Conservation (phyloP, 2,329 filamentous ascomycete species). For the Monilinia fructicola region DNA sequence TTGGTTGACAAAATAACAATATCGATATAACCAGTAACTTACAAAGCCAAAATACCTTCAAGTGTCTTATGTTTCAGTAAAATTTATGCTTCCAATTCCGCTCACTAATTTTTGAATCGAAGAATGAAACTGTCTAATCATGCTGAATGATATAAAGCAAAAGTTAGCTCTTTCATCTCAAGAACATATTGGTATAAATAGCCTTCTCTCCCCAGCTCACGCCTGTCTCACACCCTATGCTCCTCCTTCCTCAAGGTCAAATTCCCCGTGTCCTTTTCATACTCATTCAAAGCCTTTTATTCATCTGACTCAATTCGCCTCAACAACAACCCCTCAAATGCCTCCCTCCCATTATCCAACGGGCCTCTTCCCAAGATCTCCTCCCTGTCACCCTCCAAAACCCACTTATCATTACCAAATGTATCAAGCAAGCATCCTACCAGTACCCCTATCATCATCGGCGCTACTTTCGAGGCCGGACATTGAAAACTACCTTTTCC, state of each 20-base stretch:
- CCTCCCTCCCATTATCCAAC: constrained; percentile 19
- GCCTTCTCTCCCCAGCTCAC: too few species aligned
- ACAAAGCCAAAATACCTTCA: too few species aligned
- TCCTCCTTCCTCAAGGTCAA: not conserved
- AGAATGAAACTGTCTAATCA: too few species aligned
- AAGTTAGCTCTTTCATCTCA: too few species aligned
- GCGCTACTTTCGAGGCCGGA: constrained; percentile 15
- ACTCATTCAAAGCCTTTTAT: not conserved
- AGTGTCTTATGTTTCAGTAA: too few species aligned
- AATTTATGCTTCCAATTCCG: too few species aligned
- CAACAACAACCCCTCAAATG: not conserved
- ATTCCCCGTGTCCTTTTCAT: not conserved
- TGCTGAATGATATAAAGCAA: too few species aligned
- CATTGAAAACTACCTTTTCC: constrained; percentile 13
- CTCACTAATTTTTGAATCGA: too few species aligned
- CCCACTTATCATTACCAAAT: not conserved
- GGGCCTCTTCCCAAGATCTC: not conserved
- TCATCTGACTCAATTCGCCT: not conserved
- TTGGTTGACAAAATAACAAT: too few species aligned
- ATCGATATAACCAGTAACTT: too few species aligned
- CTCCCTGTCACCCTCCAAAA: constrained; percentile 3
- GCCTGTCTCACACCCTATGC: not conserved
- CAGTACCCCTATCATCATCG: constrained; percentile 23
- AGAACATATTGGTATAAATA: not conserved
- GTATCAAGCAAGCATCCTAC: constrained; percentile 8